phyloP scores from a whole-genome alignment of 2,329 filamentous ascomycete species.

The Hirsutella rhossiliensis region DNA sequence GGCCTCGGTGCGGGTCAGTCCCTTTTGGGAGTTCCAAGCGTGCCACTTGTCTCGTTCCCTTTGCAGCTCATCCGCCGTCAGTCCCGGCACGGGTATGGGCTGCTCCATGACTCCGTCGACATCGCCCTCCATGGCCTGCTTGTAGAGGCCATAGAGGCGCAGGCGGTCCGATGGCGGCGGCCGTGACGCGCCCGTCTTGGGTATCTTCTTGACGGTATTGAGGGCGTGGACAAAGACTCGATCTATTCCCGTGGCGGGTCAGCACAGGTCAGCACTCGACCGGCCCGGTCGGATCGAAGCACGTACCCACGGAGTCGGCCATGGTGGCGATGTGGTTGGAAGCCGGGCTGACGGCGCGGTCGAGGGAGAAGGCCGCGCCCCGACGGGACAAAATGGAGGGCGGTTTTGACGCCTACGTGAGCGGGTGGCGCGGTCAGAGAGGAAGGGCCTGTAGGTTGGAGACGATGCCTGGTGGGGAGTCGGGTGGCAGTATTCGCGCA shows the following conservation, averaged over 20 bases:
- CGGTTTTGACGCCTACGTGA: too few species aligned
- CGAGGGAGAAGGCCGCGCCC: not conserved
- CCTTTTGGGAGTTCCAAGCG: constrained; percentile 84
- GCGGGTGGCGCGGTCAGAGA: too few species aligned
- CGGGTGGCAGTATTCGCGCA: not conserved
- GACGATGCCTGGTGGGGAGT: not conserved
- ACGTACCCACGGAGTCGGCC: constrained; percentile 27
- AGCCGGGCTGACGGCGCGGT: not conserved
- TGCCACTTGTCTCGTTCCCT: constrained; percentile 69
- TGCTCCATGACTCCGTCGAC: constrained; percentile 89
- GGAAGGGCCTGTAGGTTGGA: not conserved
- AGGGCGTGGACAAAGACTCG: constrained; percentile 98
- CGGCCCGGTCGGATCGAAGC: too few species aligned
- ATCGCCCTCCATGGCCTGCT: constrained; percentile 98
- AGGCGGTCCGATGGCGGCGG: constrained; percentile 78
- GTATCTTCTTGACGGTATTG: constrained; percentile 96
- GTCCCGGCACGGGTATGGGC: constrained; percentile 41
- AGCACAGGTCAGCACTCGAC: too few species aligned
- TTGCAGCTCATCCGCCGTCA: constrained; percentile 40
- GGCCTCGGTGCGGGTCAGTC: constrained; percentile 76
- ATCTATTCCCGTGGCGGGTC: constrained; percentile 41
- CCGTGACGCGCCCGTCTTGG: constrained; percentile 79
- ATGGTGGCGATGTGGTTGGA: constrained; percentile 10
- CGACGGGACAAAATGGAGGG: not conserved
- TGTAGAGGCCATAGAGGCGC: constrained; percentile 94